Evolutionary conservation across 2,329 filamentous ascomycete species (phyloP).

Genomic region (Sporothrix variecibatus): DNA sequence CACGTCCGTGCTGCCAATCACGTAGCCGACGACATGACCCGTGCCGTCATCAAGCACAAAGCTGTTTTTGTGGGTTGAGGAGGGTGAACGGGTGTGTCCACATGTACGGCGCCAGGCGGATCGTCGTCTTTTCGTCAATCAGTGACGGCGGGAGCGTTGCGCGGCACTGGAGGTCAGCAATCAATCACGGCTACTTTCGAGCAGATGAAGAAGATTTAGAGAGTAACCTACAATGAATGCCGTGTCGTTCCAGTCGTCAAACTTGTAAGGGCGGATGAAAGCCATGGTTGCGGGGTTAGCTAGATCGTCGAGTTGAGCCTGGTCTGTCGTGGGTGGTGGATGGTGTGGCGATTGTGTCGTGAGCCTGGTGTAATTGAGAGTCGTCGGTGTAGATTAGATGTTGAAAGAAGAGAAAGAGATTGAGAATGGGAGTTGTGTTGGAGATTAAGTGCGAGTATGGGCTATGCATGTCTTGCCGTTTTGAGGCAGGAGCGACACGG

Average conservation of each 20-base stretch:
- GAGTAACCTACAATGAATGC: constrained; percentile 44
- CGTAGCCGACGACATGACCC: constrained; percentile 51
- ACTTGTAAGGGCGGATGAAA: constrained; percentile 47
- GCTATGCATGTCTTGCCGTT: not conserved
- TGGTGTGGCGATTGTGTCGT: not conserved
- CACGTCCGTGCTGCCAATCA: constrained; percentile 50
- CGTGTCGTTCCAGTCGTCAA: constrained; percentile 44
- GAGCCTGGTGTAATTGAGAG: not conserved
- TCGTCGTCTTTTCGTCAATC: constrained; percentile 38
- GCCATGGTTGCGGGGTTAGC: constrained; percentile 41
- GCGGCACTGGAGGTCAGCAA: constrained; percentile 44
- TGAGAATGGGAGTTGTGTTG: not conserved
- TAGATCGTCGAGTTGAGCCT: not conserved
- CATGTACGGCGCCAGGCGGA: constrained; percentile 49
- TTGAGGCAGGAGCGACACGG: not conserved
- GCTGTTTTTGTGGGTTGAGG: constrained; percentile 48
- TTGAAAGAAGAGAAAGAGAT: not conserved
- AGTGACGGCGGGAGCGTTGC: constrained; percentile 50
- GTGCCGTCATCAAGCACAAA: constrained; percentile 52
- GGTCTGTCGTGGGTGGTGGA: not conserved
- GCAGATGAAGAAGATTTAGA: not conserved
- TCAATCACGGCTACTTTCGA: not conserved
- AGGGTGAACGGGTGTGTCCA: constrained; percentile 55
- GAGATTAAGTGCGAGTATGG: not conserved
- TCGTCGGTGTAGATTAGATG: not conserved